These are phyloP conservation scores for Pestalotiopsis sp. DNA, from an alignment of 2,329 filamentous ascomycete species.

Conservation along the genomic window DNA sequence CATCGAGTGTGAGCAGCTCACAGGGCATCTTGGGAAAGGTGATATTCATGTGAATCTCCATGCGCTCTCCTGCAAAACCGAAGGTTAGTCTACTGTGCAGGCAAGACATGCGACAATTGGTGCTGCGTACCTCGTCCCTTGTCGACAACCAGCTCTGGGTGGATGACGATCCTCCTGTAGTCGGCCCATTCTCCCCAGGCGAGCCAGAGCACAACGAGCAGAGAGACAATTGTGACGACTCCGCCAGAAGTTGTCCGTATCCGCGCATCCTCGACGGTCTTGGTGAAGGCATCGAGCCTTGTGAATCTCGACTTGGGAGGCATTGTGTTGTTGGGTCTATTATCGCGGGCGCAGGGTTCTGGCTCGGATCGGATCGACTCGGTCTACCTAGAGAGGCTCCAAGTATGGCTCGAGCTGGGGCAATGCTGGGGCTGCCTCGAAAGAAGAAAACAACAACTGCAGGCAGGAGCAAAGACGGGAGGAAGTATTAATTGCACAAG, in stretches of 20 bases:
- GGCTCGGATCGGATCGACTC: neutral
- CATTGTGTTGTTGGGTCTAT: constrained; percentile 55
- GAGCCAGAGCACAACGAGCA: constrained; percentile 86
- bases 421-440: neutral
- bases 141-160: constrained; percentile 93
- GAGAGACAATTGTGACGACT: constrained; percentile 88
- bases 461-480: constrained; percentile 4
- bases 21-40: constrained; percentile 94
- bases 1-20: constrained; percentile 93
- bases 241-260: constrained; percentile 95
- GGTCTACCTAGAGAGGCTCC: neutral
- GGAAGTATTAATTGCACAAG: neutral
- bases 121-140: constrained; percentile 79
- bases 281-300: constrained; percentile 96
- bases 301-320: constrained; percentile 91
- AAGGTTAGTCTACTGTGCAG: constrained; percentile 24
- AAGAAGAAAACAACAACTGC: neutral
- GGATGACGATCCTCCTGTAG: constrained; percentile 82
- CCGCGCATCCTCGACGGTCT: constrained; percentile 97
- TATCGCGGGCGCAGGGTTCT: constrained; percentile 1
- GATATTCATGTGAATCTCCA: constrained; percentile 98
- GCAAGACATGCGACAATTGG: neutral
- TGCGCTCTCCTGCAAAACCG: constrained; percentile 74
- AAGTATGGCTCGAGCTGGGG: constrained; percentile 4
- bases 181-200: constrained; percentile 96